Base-by-base conservation (phyloP, 768 basidiomycete species). In the Porpolomopsis calyptriformis region DNA sequence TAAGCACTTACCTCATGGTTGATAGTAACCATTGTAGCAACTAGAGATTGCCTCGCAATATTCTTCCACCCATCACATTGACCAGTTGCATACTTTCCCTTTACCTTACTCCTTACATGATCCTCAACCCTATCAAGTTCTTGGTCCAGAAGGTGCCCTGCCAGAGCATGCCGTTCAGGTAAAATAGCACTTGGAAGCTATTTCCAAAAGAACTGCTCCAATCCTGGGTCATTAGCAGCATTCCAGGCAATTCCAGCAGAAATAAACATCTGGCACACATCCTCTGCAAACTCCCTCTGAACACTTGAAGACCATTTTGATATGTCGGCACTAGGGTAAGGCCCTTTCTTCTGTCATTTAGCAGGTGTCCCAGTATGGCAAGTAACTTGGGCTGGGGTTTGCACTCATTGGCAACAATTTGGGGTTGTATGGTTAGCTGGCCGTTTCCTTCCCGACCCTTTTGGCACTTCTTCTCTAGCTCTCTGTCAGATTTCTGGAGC, bases 51-150 rank as follows among this genome's bases (percentile, higher is more conserved):
- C 41, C 54, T 58, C 8, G 53, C 46, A 14, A 60, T 45, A 49
- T 62, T 60, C 41, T 59, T 60, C 61, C 62, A 64, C 18, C 62
- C 58, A 50, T 64, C 61, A 37, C 57, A 60, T 45, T 60, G 55
- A 4, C 57, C 53, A 4, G 60, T 63, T 8, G 49, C 62, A 11
- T 56, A 45, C 25, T 52, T 48, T 16, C 54, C 55, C n/a, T 51
- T 33, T 10, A 56, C 48, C 39, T 43, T 43, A 9, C 23, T 18
- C 8, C 37, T n/a, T 11, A 26, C 24, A 8, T 51, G 48, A n/a
- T 47, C 42, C 31, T 52, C 41, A 20, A 36, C 50, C 14, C 49
- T 31, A 8, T 4, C 4, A 3, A 55, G 47, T 8, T 50, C 43
- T 2, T 36, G 41, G 2, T 53, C 63, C 38, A 67, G 49, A 23